Conservation (phyloP, 768 basidiomycete genomes). For the Rhodosporidiobolus odoratus region DNA sequence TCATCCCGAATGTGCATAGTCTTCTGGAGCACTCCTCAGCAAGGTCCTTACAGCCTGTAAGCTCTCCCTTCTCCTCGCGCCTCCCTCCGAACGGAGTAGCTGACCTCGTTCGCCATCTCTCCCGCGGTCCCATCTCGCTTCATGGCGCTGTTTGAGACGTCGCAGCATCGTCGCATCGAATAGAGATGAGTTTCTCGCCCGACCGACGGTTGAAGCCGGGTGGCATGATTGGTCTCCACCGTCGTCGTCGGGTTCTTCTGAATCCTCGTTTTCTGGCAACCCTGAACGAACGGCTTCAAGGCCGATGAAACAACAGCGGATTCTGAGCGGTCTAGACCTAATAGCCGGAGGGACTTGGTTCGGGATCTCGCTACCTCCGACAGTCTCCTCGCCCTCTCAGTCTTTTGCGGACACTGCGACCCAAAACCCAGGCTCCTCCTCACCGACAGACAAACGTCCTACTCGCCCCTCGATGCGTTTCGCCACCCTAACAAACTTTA, state of each 20-base stretch:
- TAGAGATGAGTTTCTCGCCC: conserved; percentile 47
- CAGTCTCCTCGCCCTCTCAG: too few species aligned
- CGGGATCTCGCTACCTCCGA: conserved; percentile 43
- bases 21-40: conserved; percentile 12
- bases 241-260: background rate
- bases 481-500: conserved; percentile 42
- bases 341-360: conserved; percentile 48
- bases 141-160: too few species aligned
- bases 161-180: conserved; percentile 46
- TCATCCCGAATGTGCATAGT: conserved; percentile 23
- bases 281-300: too few species aligned
- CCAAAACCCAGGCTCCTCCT: background rate
- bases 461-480: conserved; percentile 24
- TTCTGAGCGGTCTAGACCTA: conserved; percentile 45
- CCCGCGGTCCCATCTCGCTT: too few species aligned
- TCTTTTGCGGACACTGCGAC: background rate
- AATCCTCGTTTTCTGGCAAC: background rate
- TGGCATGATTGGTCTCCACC: conserved; percentile 44
- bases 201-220: conserved; percentile 44
- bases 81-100: too few species aligned
- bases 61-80: background rate
- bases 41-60: conserved; percentile 9
- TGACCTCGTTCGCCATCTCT: background rate
- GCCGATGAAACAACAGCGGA: background rate
- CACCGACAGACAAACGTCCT: too few species aligned